These are phyloP conservation scores for Aspergillus haitiensis DNA, from an alignment of 495 filamentous ascomycete genomes.

Conservation along the genomic window DNA sequence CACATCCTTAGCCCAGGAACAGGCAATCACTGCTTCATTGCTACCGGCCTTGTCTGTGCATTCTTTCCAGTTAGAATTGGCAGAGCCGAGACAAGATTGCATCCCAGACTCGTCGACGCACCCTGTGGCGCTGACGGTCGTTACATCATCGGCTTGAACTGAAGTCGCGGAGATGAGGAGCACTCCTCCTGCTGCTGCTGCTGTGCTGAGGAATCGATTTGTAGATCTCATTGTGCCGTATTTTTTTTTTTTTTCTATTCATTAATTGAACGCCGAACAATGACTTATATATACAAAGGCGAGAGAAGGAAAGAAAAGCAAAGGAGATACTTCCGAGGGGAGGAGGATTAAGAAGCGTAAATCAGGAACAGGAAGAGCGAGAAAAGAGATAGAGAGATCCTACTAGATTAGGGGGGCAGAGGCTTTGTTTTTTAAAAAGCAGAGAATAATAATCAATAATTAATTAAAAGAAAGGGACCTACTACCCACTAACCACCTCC, in stretches of 20 bases:
- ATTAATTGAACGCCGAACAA: not conserved
- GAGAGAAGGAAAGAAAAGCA: not conserved
- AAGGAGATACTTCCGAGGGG: no score
- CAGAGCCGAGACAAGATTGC: conserved; percentile 7
- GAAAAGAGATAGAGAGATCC: not conserved
- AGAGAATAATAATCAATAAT: no score
- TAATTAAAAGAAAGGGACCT: no score
- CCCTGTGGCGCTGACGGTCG: conserved; percentile 1
- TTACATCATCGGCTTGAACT: not conserved
- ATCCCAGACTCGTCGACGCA: not conserved
- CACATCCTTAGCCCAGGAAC: conserved; percentile 1
- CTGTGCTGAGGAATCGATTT: not conserved
- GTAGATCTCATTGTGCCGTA: not conserved
- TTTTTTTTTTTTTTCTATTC: not conserved
- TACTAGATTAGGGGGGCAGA: not conserved
- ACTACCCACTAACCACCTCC: no score
- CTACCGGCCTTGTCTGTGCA: not conserved
- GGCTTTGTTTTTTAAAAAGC: not conserved
- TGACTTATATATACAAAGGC: not conserved
- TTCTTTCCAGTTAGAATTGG: not conserved
- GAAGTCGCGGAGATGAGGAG: not conserved
- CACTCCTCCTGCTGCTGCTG: not conserved
- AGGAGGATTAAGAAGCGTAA: no score
- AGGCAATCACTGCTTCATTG: conserved; percentile 3
- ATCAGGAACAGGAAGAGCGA: not conserved